These are phyloP conservation scores for Exophiala xenobiotica DNA, from an alignment of 2,329 filamentous ascomycete species.

Conservation along the genomic window DNA sequence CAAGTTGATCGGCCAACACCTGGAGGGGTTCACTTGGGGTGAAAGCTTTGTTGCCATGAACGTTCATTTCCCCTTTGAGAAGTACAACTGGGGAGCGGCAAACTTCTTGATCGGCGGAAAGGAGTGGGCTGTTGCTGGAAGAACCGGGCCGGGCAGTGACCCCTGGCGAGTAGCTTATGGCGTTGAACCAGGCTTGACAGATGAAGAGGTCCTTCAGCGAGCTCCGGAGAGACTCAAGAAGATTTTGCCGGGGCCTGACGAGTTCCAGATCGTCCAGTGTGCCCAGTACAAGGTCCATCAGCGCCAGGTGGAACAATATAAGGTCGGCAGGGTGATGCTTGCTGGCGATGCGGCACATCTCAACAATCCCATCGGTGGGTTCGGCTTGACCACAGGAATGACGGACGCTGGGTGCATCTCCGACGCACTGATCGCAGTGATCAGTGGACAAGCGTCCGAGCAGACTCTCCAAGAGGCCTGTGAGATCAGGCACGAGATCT, in stretches of 20 bases:
- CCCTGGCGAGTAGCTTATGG: slow-evolving; percentile 46
- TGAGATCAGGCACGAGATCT: slow-evolving; percentile 41
- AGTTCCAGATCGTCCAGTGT: slow-evolving; percentile 13
- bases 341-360: slow-evolving; percentile 19
- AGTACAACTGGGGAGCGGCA: slow-evolving; percentile 4
- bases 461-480: slow-evolving; percentile 45
- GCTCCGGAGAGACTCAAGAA: background rate
- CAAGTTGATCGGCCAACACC: background rate
- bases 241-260: slow-evolving; percentile 25
- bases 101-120: slow-evolving; percentile 11
- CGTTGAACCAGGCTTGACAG: slow-evolving; percentile 32
- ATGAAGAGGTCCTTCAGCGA: slow-evolving; percentile 29
- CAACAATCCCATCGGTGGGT: slow-evolving; percentile 56
- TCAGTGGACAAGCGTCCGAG: slow-evolving; percentile 38
- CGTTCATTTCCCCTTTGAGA: slow-evolving; percentile 12
- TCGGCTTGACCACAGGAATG: slow-evolving; percentile 63
- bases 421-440: slow-evolving; percentile 54
- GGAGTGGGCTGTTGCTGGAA: slow-evolving; percentile 35
- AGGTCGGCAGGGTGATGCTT: slow-evolving; percentile 10
- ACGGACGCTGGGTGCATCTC: slow-evolving; percentile 61
- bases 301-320: slow-evolving; percentile 3
- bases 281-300: slow-evolving; percentile 17
- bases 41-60: slow-evolving; percentile 12
- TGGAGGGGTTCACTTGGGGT: background rate
- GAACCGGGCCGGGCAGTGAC: slow-evolving; percentile 30